Base-by-base conservation (phyloP, 176 grass and related monocot genomes). In the Canna indica region DNA sequence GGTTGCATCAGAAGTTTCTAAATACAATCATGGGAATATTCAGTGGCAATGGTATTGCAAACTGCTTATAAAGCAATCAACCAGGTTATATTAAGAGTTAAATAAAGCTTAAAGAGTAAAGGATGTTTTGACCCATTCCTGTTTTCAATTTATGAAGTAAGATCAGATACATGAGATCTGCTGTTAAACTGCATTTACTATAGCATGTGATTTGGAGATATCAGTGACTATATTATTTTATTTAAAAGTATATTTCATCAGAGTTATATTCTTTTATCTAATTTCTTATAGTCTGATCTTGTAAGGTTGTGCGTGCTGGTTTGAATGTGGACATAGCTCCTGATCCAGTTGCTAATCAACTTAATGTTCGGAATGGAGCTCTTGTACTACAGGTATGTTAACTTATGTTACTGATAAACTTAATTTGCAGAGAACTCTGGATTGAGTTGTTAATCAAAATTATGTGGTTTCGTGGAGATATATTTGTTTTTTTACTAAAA, bases 251-350 rank as follows among this genome's bases (percentile, higher is more conserved):
- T 83, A 77, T 5, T 33, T 59, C 45, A 69, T n/a, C 27, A 26
- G 61, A 52, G 28, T 67, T 78, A 59, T 38, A 38, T 24, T 63
- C 4, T 69, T 48, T n/a, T 29, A 75, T 14, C 74, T 78, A 20
- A 59, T n/a, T 35, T 71, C 18, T 42, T 41, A 3, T 71, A 36
- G 53, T 38, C 38, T 85, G n/a, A 7, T 83, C 28, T 77, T 70
- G 33, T 68, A 80, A 93, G 94, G 94, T 88, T 50, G 77, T 84
- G 0, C 84, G 82, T 73, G 82, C 86, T 76, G 75, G 82, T 27
- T 83, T 99, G 73, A 87, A 99, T 61, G 73, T 90, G 73, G 94
- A 99, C 15, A 93, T 99, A 66, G 94, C 94, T 69, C 80, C 86
- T 11, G 84, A 99, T 84, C 85, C 80, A 64, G 69, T 99, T 61